A percentile compares a stretch with the other conserved stretches of the same genome.
Conservation (phyloP, 768 basidiomycete genomes). For the Kondoa subrosea region DNA sequence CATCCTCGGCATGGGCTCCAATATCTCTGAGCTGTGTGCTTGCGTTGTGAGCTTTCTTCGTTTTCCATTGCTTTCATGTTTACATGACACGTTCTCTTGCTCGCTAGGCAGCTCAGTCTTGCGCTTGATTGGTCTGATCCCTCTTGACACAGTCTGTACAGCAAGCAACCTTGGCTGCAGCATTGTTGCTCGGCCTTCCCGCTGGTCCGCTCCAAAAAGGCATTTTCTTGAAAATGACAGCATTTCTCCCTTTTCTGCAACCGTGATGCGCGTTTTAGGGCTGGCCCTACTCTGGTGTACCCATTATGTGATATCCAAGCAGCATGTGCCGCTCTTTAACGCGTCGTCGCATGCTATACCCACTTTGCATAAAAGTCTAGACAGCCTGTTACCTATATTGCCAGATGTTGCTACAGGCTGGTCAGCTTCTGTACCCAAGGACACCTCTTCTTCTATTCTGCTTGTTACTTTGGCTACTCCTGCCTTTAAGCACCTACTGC, state of each 20-base stretch:
- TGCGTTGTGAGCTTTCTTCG: not conserved
- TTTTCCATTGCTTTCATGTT: not conserved
- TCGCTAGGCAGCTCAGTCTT: not conserved
- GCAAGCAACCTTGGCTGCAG: not conserved
- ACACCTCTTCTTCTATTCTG: conserved; percentile 13
- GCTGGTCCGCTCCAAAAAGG: too few species aligned
- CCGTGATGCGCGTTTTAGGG: not conserved
- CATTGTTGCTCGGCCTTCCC: not conserved
- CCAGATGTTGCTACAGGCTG: not conserved
- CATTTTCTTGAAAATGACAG: too few species aligned
- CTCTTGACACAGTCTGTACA: not conserved
- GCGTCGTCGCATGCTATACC: not conserved
- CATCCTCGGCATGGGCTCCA: too few species aligned
- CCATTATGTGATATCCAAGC: not conserved
- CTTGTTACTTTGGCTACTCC: conserved; percentile 22
- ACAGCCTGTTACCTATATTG: not conserved
- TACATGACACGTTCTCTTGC: not conserved
- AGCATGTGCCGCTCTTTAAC: not conserved
- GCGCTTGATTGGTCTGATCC: not conserved
- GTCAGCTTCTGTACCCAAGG: not conserved
- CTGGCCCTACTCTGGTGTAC: not conserved
- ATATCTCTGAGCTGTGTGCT: not conserved
- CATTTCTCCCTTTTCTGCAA: not conserved
- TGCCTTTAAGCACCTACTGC: conserved; percentile 23
- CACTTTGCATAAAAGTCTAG: not conserved